Evolutionary conservation across 2,329 filamentous ascomycete species (phyloP).

Genomic region (Furcasterigmium sp.): DNA sequence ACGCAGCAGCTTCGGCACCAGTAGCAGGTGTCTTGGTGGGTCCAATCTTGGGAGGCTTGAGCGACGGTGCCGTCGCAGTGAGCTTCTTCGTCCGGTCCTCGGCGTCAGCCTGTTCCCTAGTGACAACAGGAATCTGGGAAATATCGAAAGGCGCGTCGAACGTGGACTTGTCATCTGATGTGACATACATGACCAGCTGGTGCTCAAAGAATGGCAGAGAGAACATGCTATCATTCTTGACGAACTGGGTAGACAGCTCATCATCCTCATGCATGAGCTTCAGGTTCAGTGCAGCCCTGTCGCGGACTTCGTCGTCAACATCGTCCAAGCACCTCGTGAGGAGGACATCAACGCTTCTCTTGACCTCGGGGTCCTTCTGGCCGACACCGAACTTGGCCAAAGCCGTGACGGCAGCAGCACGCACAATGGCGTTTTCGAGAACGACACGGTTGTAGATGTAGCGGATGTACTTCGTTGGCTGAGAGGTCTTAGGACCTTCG

Average conservation of each 20-base stretch:
- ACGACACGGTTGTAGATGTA: constrained; percentile 99
- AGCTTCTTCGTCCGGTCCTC: constrained; percentile 98
- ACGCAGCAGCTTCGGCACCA: constrained; percentile 69
- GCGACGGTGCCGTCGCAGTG: constrained; percentile 82
- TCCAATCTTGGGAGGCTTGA: constrained; percentile 85
- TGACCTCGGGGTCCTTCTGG: constrained; percentile 93
- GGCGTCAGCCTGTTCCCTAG: constrained; percentile 89
- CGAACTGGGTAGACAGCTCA: constrained; percentile 78
- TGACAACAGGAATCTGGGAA: constrained; percentile 84
- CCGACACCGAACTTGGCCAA: constrained; percentile 96
- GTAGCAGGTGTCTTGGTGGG: constrained; percentile 65
- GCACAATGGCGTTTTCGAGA: constrained; percentile 91
- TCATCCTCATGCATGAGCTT: constrained; percentile 90
- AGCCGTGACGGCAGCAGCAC: constrained; percentile 91
- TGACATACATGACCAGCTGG: constrained; percentile 96
- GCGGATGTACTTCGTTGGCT: constrained; percentile 97
- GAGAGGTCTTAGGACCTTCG: constrained; percentile 90
- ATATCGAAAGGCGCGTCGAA: constrained; percentile 89
- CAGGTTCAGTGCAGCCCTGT: constrained; percentile 89
- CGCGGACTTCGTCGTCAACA: constrained; percentile 94
- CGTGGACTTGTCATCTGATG: constrained; percentile 79
- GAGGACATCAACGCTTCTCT: constrained; percentile 89
- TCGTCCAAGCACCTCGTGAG: constrained; percentile 93
- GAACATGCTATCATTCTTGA: constrained; percentile 96
- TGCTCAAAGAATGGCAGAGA: constrained; percentile 93